phyloP scores from a whole-genome alignment of 371 early-diverging fungal species.

The Amoeboaphelidium protococcarum region DNA sequence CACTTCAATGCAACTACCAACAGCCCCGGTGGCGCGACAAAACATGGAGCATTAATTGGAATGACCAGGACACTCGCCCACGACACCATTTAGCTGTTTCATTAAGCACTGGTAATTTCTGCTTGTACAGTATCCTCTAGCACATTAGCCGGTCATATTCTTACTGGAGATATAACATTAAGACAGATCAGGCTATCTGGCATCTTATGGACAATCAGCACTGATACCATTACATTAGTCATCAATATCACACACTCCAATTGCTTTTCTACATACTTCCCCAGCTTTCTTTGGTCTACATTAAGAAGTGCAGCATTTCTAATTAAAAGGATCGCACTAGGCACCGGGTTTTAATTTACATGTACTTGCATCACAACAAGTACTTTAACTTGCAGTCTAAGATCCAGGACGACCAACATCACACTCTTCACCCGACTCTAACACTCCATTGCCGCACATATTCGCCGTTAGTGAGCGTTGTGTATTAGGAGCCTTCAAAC shows the following conservation, averaged over 20 bases:
- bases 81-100: slow-evolving; percentile 1
- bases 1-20: background rate
- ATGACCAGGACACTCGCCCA: slow-evolving; percentile 9
- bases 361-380: slow-evolving; percentile 11
- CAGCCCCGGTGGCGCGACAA: slow-evolving; percentile 4
- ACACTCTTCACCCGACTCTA: slow-evolving; percentile 71
- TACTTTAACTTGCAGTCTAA: background rate
- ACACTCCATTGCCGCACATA: slow-evolving; percentile 82
- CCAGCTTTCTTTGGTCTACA: slow-evolving; percentile 36
- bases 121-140: slow-evolving; percentile 66
- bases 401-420: slow-evolving; percentile 56
- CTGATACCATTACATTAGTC: slow-evolving; percentile 51
- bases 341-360: slow-evolving; percentile 53
- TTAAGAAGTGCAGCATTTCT: slow-evolving; percentile 46
- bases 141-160: slow-evolving; percentile 40
- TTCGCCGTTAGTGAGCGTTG: slow-evolving; percentile 17
- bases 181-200: slow-evolving; percentile 38
- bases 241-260: slow-evolving; percentile 47
- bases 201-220: slow-evolving; percentile 42
- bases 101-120: slow-evolving; percentile 45
- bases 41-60: slow-evolving; percentile 9
- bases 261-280: slow-evolving; percentile 37
- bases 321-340: slow-evolving; percentile 49
- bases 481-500: slow-evolving; percentile 30
- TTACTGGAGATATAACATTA: slow-evolving; percentile 1